Evolutionary conservation across 495 filamentous ascomycete species (phyloP).

Genomic region (Talaromyces wortmannii): DNA sequence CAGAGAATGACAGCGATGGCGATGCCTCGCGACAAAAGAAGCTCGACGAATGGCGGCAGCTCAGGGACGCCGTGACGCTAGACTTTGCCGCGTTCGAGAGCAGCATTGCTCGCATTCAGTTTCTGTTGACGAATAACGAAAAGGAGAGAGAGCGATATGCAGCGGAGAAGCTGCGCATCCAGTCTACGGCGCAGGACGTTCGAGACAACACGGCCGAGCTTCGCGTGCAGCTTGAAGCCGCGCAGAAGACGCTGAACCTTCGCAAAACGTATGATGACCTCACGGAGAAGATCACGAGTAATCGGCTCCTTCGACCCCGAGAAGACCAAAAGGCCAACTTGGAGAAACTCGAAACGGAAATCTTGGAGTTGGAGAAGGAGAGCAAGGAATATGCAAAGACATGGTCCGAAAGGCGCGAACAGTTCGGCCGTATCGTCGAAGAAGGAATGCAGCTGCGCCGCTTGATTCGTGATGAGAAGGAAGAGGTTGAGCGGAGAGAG

Average conservation of each 20-base stretch:
- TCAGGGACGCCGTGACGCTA: constrained; percentile 75
- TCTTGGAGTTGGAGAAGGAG: constrained; percentile 78
- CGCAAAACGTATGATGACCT: constrained; percentile 83
- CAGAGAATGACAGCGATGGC: constrained; percentile 27
- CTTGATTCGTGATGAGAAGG: constrained; percentile 91
- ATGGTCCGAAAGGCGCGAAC: constrained; percentile 78
- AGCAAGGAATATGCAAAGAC: constrained; percentile 73
- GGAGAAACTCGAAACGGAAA: constrained; percentile 77
- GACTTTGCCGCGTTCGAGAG: constrained; percentile 90
- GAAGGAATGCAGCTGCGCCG: constrained; percentile 80
- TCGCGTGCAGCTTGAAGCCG: constrained; percentile 63
- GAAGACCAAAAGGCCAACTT: constrained; percentile 77
- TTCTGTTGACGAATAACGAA: constrained; percentile 74
- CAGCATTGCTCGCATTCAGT: constrained; percentile 81
- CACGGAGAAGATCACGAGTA: constrained; percentile 78
- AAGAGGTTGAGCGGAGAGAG: constrained; percentile 68
- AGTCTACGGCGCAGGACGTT: constrained; percentile 66
- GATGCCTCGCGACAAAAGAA: constrained; percentile 38
- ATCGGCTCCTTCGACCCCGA: constrained; percentile 68
- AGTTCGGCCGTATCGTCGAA: constrained; percentile 86
- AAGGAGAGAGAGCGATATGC: constrained; percentile 83
- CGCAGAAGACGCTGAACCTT: constrained; percentile 66
- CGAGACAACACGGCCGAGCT: constrained; percentile 68
- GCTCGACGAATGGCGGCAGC: constrained; percentile 48
- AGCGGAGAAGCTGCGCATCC: constrained; percentile 69